Conservation (phyloP, 2,329 filamentous ascomycete genomes). For the Colletotrichum karsti region DNA sequence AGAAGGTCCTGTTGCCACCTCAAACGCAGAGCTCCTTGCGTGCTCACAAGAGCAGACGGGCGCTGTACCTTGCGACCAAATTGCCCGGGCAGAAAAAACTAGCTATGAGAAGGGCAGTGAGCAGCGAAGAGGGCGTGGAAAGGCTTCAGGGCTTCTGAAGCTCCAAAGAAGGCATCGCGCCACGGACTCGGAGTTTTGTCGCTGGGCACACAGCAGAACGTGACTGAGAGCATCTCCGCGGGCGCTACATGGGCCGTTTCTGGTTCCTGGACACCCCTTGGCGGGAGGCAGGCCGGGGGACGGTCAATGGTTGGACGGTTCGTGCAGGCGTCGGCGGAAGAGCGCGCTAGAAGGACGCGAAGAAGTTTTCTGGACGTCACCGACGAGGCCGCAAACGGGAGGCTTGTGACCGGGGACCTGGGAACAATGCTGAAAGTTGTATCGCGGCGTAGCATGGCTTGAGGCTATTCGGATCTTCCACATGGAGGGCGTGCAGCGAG, state of each 20-base stretch:
- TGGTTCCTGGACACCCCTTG: neutral
- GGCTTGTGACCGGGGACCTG: neutral
- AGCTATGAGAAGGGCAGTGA: neutral
- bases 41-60: neutral
- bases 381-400: conserved; percentile 26
- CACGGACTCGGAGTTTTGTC: conserved; percentile 14
- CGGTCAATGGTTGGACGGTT: neutral
- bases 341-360: conserved; percentile 23
- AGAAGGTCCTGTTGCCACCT: neutral
- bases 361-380: conserved; percentile 27
- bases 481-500: conserved; percentile 21
- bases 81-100: conserved; percentile 2
- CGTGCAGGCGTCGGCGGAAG: neutral
- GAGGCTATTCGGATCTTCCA: conserved; percentile 1
- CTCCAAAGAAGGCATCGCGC: neutral
- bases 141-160: neutral
- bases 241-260: conserved; percentile 5
- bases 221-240: neutral
- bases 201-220: neutral
- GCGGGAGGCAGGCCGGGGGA: neutral
- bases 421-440: neutral
- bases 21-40: neutral
- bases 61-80: neutral
- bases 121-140: neutral
- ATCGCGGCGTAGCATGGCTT: conserved; percentile 1